Percentiles rank a stretch among this genome's conserved stretches.
These are phyloP conservation scores for Eustoma russellianum DNA, from an alignment of 257 asterid genomes.

Conservation along the genomic window DNA sequence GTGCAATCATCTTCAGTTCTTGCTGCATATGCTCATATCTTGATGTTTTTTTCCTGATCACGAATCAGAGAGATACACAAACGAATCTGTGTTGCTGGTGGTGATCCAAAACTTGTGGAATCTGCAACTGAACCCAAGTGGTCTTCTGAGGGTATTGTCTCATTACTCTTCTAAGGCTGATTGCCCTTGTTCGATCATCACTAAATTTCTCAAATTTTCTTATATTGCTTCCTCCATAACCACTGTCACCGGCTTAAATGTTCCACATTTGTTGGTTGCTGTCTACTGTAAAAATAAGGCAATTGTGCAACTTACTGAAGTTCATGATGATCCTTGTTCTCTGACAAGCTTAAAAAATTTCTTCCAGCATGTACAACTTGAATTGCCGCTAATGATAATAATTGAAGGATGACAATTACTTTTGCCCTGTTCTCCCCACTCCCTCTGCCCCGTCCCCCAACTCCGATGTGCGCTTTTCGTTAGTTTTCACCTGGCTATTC, in stretches of 20 bases:
- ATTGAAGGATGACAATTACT: no score
- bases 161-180: no score
- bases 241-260: not conserved
- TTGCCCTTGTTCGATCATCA: not conserved
- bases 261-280: not conserved
- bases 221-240: no score
- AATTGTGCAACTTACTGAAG: not conserved
- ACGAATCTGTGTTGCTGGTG: conserved; percentile 85
- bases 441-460: no score
- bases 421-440: no score
- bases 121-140: conserved; percentile 97
- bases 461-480: no score
- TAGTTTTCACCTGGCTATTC: no score
- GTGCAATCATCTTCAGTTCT: not conserved
- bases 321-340: not conserved
- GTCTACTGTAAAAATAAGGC: not conserved
- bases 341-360: no score
- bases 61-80: conserved; percentile 43
- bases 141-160: conserved; percentile 78
- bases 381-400: no score
- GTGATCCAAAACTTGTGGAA: conserved; percentile 63
- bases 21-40: not conserved
- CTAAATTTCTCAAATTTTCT: not conserved
- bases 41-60: conserved; percentile 6
- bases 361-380: no score